Base-by-base conservation (phyloP, 2,329 filamentous ascomycete genomes). In the Calonectria pauciramosa region DNA sequence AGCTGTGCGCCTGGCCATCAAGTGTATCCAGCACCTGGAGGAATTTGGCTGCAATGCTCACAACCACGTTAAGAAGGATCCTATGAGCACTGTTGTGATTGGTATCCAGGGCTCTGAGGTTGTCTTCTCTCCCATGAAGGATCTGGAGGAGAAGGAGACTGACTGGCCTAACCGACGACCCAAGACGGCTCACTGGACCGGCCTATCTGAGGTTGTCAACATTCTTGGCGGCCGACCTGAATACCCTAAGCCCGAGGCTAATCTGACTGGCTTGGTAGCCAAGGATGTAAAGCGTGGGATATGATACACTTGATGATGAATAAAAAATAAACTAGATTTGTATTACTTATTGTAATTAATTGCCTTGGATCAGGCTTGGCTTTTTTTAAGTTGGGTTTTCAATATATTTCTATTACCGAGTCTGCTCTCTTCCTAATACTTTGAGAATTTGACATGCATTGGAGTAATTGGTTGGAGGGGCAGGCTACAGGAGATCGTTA, bases 161-260 rank as follows among this genome's bases (percentile, higher is more conserved):
- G 96, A 99, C 87, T 99, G 97, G 97, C 91, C 93, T 78, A 96
- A 97, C 85, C 90, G 97, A 66, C 90, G 97, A 66, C 96, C 97
- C 60, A 95, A 92, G 86, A 87, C 92, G 70, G 95, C 97, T 79
- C 96, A 95, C 88, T 99, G 97, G 97, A 88, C 95, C 80, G 89
- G 89, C 65, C 88, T 98, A 84, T 95, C 95, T 86, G 89, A 93
- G 65, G 92, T 95, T 34, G 96, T 98, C 3, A 94, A 99, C 84
- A 93, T 95, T 41, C 87, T 99, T 38, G 94, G 94, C 66, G 96
- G 96, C 3, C 90, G 95, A 73, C 91, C 93, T 2, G 75, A 83
- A 2, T 90, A 91, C 80, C 83, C 85, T 1, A 80, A 80, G 77
- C 91, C 91, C 1, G 88, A 91, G 82, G 80, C 83, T 74, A 86